Evolutionary conservation across 805 yeast genomes (phyloP), one percentile per base, ranked within the genome.

Genomic region (Vanderwaltozyma verrucispora): DNA sequence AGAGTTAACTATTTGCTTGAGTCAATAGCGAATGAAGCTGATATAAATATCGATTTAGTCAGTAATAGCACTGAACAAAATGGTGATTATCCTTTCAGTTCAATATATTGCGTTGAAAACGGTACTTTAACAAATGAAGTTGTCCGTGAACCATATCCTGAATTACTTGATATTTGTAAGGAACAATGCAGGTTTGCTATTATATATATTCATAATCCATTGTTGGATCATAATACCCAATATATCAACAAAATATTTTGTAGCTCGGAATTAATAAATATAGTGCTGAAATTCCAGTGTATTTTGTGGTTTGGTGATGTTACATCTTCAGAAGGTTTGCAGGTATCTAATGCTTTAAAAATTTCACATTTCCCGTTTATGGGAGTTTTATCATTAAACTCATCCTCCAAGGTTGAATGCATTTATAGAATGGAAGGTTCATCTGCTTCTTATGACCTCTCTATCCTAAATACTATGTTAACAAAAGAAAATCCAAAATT

Each of bases 221-320:
- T 77, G 39, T 79, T 83, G 53, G 87, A 82, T 41, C 75, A 78
- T 1, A 25, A 10, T n/a, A 56, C 63, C 24, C 56, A 56, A 4
- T 75, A 81, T 43, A 71, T 78, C 34, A 57, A 67, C 12, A 68
- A 68, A 10, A 69, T 85, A 3, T 54, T 86, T 33, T 61, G 76
- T 30, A 65, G 72, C 41, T 69, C 66, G 2, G 58, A 55, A 19
- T 74, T 83, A 37, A 60, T 72, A 12, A 56, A 64, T 27, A 64
- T 68, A 48, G 51, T 75, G 37, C 61, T 60, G 16, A 69, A 71
- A 16, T 70, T 68, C 33, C 70, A 82, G 32, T 54, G 79, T 2
- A 46, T 84, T 3, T 60, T 84, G 2, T 89, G 97, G 97, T 94
- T 88, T 30, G 95, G 96, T 8, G 80, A 84, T 52, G 73, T 81